Evolutionary conservation across 1,139 yeast species (phyloP), one percentile per base, ranked within the genome.

Genomic region (Yamadazyma spencermartinsiae): DNA sequence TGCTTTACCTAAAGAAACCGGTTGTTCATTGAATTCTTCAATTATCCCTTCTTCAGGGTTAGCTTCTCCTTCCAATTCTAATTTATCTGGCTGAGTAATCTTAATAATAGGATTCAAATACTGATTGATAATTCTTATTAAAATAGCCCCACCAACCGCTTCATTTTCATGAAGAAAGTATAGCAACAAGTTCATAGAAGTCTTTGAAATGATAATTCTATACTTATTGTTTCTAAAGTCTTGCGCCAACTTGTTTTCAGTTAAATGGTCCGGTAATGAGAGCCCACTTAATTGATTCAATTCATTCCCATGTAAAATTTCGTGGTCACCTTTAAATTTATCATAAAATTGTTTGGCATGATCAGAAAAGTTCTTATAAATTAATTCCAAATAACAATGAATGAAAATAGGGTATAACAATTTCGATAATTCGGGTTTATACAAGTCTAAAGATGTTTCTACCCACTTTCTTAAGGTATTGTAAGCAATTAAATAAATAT

Each of bases 131-230:
- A 89, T 76, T 49, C 96, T 73, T 40, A 92, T 87, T 40, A 90
- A 72, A 33, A 90, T 76, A 3, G 94, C 85, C 3, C 98, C 98
- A 27, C 98, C 98, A 38, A 83, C 83, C 7, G 87, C 86, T 61
- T 89, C 98, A 55, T 88, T 87, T 56, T 92, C 98, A 58, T 88
- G 95, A 41, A 94, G 65, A 52, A 89, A 92, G 58, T 87, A 87
- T 37, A 94, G 69, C 49, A 92, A 73, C 49, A 92, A 68, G 55
- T 89, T 94, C 54, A 92, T 74, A 3, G 96, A 80, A 0, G 97
- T 89, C 46, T 86, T 82, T 11, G 96, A 85, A 32, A 92, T 82
- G 34, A 80, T 76, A 17, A 92, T 72, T 40, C 80, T 73, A 61
- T 89, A 92, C 55, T 86, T 84, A 63, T 85, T 80, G 31, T 74